Percentiles rank a stretch among this genome's conserved stretches.
These are phyloP conservation scores for Trematosphaeria pertusa DNA, from an alignment of 2,329 filamentous ascomycete genomes.

Conservation along the genomic window DNA sequence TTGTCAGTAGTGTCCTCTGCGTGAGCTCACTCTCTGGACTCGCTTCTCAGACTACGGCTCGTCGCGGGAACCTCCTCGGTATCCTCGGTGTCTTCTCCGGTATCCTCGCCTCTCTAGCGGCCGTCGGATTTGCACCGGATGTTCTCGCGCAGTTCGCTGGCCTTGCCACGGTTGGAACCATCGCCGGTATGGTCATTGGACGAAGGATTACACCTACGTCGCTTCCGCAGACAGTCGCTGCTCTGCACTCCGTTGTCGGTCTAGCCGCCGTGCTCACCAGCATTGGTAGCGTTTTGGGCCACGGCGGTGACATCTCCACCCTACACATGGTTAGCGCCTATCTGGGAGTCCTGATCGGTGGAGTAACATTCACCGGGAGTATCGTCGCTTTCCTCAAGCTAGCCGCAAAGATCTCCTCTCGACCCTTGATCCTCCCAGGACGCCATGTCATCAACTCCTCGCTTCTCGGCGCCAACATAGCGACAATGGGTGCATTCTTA, in stretches of 20 bases:
- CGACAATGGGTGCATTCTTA: conserved; percentile 84
- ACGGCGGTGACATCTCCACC: conserved; percentile 73
- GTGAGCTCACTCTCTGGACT: conserved; percentile 81
- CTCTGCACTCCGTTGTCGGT: conserved; percentile 88
- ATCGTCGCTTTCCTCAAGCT: conserved; percentile 91
- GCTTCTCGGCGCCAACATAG: conserved; percentile 76
- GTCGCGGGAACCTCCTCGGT: conserved; percentile 84
- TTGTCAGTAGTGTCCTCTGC: conserved; percentile 83
- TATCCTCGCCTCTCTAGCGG: conserved; percentile 80
- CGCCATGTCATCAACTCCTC: conserved; percentile 77
- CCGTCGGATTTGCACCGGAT: conserved; percentile 80
- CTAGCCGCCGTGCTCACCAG: conserved; percentile 87
- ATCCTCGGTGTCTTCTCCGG: conserved; percentile 85
- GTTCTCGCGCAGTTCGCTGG: conserved; percentile 81
- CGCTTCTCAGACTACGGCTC: conserved; percentile 81
- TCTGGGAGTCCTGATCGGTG: conserved; percentile 82
- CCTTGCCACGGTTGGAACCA: conserved; percentile 73
- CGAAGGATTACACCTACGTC: conserved; percentile 87
- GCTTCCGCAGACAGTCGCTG: conserved; percentile 87
- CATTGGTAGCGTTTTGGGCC: conserved; percentile 82
- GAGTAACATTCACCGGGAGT: conserved; percentile 89
- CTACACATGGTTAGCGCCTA: conserved; percentile 87
- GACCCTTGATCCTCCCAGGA: conserved; percentile 74
- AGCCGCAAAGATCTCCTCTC: conserved; percentile 80
- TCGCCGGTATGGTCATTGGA: conserved; percentile 77